Base-by-base conservation (phyloP, 495 filamentous ascomycete species). In the Rhizodiscina lignyota region DNA sequence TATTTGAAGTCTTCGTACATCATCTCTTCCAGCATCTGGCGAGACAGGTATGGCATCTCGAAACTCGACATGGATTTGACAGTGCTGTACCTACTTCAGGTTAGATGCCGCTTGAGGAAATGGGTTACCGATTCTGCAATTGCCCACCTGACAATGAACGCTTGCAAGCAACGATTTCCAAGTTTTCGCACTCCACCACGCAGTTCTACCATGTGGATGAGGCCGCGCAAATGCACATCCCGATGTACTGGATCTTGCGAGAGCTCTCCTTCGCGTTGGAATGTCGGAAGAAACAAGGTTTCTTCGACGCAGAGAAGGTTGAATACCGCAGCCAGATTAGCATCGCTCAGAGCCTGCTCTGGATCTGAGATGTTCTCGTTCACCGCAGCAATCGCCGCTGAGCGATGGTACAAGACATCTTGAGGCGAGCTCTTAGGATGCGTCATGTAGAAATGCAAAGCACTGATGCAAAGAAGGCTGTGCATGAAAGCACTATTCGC, bases 141-240 rank as follows among this genome's bases (percentile, higher is more conserved):
- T n/a, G n/a, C n/a, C n/a, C n/a, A 53, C 50, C 50, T 50, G 20
- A 53, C 38, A 33, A 53, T 53, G 38, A 53, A 50, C 16, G 50
- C 47, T 41, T 50, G 50, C 5, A 53, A 42, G 18, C 48, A 48
- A 21, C 43, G 43, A 36, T 53, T 50, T 18, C 41, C 40, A n/a
- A 50, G 41, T 23, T 26, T 42, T 27, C 13, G 20, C 15, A 53
- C 26, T 3, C 50, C 50, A 19, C 50, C 50, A 21, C 50, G 38
- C 32, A 50, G 35, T 27, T 47, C 41, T 10, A 53, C 35, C 50
- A 53, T 53, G 21, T 32, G 43, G 12, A 35, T 42, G 44, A 53
- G 26, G 22, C 50, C 50, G 23, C 44, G 43, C 5, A 47, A 21
- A 35, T 53, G 50, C 12, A 48, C 47, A 30, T 37, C n/a, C n/a